phyloP scores from a whole-genome alignment of 768 basidiomycete genomes.

The Lactifluus volemus region DNA sequence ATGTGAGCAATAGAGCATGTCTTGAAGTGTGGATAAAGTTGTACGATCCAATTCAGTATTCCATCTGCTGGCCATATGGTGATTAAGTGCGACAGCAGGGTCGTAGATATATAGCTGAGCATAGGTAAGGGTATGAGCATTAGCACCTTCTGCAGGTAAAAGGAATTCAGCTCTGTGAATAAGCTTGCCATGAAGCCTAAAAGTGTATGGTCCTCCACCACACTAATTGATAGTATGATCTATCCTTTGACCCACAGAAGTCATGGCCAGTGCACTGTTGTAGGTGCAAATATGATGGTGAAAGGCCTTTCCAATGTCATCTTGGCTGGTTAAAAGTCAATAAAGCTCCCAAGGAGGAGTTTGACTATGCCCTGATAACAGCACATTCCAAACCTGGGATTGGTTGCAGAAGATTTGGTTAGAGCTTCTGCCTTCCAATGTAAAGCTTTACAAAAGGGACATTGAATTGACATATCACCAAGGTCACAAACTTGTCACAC shows the following conservation, averaged over 20 bases:
- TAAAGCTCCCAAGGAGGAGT: neutral
- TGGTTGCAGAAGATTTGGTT: neutral
- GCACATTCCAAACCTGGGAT: neutral
- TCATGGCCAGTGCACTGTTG: conserved; percentile 30
- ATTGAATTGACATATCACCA: neutral
- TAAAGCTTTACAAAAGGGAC: neutral
- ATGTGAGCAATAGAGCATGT: no score
- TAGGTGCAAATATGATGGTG: conserved; percentile 34
- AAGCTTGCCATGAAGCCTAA: neutral
- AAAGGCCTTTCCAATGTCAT: conserved; percentile 28
- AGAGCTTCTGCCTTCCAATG: neutral
- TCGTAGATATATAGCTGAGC: neutral
- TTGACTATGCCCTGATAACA: neutral
- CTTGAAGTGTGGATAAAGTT: no score
- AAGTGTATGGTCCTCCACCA: neutral
- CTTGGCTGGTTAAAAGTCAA: conserved; percentile 5
- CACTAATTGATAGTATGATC: conserved; percentile 28
- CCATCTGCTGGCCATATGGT: neutral
- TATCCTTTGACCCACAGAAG: conserved; percentile 41
- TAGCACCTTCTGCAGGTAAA: neutral
- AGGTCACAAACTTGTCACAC: neutral
- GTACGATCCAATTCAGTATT: neutral
- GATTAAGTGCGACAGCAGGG: neutral
- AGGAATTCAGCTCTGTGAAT: neutral
- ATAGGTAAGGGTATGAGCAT: neutral